These are phyloP conservation scores for Orobanche coerulescens DNA, from an alignment of 257 asterid species.

Conservation along the genomic window DNA sequence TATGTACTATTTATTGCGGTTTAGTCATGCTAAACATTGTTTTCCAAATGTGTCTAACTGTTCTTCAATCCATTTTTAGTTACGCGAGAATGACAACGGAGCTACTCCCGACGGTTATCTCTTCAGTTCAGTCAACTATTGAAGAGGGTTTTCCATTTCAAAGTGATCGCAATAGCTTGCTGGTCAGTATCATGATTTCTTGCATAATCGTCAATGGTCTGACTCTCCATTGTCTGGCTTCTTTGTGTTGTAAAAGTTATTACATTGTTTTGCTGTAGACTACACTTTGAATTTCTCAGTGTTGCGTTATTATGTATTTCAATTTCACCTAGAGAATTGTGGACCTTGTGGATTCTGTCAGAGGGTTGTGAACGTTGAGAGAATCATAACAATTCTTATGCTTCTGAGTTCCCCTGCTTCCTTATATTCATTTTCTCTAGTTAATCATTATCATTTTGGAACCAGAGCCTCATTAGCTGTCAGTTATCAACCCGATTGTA, in stretches of 20 bases:
- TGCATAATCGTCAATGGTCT: constrained; percentile 1
- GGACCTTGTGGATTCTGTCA: constrained; percentile 1
- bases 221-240: constrained; percentile 1
- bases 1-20: constrained; percentile 2
- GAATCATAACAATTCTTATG: constrained; percentile 1
- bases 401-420: not conserved
- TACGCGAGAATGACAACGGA: constrained; percentile 83
- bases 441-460: not conserved
- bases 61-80: constrained; percentile 33
- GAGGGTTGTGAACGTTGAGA: constrained; percentile 15
- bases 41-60: constrained; percentile 19
- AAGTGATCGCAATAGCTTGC: constrained; percentile 57
- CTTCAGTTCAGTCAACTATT: constrained; percentile 57
- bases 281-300: not conserved
- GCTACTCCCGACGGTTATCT: constrained; percentile 57
- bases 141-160: constrained; percentile 54
- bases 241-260: constrained; percentile 15
- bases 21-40: constrained; percentile 2
- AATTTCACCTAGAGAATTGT: constrained; percentile 8
- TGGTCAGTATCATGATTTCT: constrained; percentile 47
- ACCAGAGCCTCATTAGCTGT: not conserved
- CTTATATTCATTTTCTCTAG: not conserved
- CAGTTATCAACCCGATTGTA: constrained; percentile 2
- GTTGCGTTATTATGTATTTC: not conserved
- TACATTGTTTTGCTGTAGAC: constrained; percentile 10